Base-by-base conservation (phyloP, 2,329 filamentous ascomycete species). In the Cordyceps militaris region DNA sequence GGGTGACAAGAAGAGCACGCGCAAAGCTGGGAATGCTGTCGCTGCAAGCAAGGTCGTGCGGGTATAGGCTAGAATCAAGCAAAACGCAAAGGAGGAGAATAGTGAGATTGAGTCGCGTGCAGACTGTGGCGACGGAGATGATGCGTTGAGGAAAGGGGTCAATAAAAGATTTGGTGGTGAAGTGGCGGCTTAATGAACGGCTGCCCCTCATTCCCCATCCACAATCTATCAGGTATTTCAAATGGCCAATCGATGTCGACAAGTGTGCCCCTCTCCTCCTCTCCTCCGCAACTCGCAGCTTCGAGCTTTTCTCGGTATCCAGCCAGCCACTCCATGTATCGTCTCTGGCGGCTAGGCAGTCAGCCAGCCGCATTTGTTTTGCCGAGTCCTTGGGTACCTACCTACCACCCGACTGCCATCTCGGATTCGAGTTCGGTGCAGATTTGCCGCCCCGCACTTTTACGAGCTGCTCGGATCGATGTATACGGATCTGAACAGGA, bases 401-500 rank as follows among this genome's bases (percentile, higher is more conserved):
- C 42, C 42, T 32, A 32, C 8, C n/a, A n/a, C n/a, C n/a, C n/a
- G n/a, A n/a, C n/a, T n/a, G n/a, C 21, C 23, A 10, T 38, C 48
- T 51, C 48, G 48, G 11, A 51, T 40, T 51, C 48, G 48, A 51
- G 34, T 51, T 51, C 48, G 48, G 48, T 21, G 23, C 14, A 16
- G 4, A 13, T 32, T 32, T 32, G 30, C 30, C n/a, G 19, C 47
- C 47, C 47, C 47, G 32, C 47, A 36, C 36, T 1, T 21, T 16
- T 52, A 51, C 21, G 32, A 51, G 14, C 19, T 30, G 23, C 49
- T 30, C 36, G 23, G 34, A 24, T n/a, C 49, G 42, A 11, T 21
- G 28, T 28, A 19, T 8, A 5, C 46, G n/a, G n/a, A n/a, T 19
- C n/a, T 16, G 13, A 38, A 4, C 6, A 32, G 30, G 24, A 23